Conservation (phyloP, 495 filamentous ascomycete species). For the Annulohypoxylon stygium region DNA sequence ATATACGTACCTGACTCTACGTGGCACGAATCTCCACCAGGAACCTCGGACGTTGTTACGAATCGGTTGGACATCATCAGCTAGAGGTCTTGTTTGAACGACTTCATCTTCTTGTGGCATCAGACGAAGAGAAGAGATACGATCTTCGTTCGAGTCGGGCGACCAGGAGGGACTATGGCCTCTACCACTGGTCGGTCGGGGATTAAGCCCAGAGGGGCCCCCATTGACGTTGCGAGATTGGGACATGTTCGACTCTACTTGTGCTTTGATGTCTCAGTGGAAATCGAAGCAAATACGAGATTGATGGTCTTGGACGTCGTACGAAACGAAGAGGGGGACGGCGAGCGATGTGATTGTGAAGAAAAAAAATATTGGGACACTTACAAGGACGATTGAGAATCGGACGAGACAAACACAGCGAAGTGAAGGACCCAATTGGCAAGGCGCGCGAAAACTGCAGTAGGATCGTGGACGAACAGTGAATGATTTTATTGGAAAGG, state of each 20-base stretch:
- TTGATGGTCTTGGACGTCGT: background rate
- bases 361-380: background rate
- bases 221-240: slow-evolving; percentile 31
- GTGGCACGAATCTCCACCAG: slow-evolving; percentile 24
- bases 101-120: slow-evolving; percentile 16
- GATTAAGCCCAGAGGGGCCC: slow-evolving; percentile 1
- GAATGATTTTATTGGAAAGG: slow-evolving; percentile 4
- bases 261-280: background rate
- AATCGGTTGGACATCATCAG: slow-evolving; percentile 4
- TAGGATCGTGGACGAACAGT: background rate
- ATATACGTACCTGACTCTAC: slow-evolving; percentile 36
- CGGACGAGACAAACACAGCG: background rate
- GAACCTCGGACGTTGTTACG: slow-evolving; percentile 17
- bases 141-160: slow-evolving; percentile 36
- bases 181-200: slow-evolving; percentile 19
- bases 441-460: slow-evolving; percentile 7
- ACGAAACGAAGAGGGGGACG: background rate
- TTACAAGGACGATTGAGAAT: background rate
- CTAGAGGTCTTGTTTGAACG: slow-evolving; percentile 10
- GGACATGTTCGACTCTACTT: slow-evolving; percentile 26
- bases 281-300: background rate
- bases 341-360: background rate
- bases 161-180: slow-evolving; percentile 40
- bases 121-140: slow-evolving; percentile 16
- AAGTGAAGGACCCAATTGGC: slow-evolving; percentile 20